phyloP scores from a whole-genome alignment of 75 land plant species.

The Chamaecyparis obtusa region DNA sequence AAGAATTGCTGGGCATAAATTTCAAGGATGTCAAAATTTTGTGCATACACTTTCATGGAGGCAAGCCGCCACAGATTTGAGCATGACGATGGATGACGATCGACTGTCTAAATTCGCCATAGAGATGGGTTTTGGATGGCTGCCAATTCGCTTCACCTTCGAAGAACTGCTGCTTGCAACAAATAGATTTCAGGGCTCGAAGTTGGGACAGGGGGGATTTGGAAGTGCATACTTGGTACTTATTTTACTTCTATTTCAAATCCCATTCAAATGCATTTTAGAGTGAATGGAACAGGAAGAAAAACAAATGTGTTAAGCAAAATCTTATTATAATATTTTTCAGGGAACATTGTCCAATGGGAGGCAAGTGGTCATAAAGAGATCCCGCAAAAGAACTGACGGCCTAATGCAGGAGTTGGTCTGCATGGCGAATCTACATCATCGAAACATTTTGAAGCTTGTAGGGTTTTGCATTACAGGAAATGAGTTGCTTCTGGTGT shows the following conservation, averaged over 20 bases:
- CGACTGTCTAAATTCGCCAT: no score
- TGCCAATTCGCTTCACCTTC: background rate
- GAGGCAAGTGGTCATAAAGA: background rate
- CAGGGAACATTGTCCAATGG: background rate
- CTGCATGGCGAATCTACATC: conserved; percentile 47
- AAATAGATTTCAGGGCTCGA: background rate
- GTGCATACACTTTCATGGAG: background rate
- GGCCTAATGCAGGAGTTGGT: conserved; percentile 53
- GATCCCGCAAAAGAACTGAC: conserved; percentile 1
- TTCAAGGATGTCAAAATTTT: no score
- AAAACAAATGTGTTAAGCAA: no score
- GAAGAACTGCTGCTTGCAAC: background rate
- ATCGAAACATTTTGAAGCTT: conserved; percentile 64
- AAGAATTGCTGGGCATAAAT: background rate
- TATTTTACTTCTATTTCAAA: background rate
- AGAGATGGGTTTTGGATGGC: no score
- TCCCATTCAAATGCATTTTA: background rate
- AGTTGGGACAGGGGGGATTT: background rate
- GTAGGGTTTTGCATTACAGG: conserved; percentile 43
- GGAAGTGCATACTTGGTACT: background rate
- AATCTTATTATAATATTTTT: background rate
- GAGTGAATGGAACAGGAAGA: no score
- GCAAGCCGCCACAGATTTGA: background rate
- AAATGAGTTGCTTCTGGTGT: conserved; percentile 50
- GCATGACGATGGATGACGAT: background rate